A percentile compares a stretch with the other conserved stretches of the same genome.
Conservation (phyloP, 1,284 basidiomycete genomes). For the Sanghuangporus baumii region DNA sequence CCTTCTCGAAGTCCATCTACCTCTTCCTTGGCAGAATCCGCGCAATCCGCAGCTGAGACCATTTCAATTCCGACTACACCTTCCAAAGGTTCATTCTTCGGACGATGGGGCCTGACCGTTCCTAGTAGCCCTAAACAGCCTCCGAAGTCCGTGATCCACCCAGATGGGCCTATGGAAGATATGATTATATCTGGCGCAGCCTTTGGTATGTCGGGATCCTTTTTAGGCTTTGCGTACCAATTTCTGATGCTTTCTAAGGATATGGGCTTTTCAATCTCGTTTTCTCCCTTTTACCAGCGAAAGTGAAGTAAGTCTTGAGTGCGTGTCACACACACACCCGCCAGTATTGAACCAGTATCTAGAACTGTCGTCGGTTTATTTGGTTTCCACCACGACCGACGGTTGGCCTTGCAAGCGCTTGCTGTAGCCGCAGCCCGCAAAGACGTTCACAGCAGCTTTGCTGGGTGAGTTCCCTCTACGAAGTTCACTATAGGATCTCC, state of each 20-base stretch:
- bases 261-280: slow-evolving; percentile 74
- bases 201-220: slow-evolving; percentile 46
- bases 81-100: slow-evolving; percentile 32
- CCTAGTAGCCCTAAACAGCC: slow-evolving; percentile 20
- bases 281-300: slow-evolving; percentile 67
- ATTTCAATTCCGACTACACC: slow-evolving; percentile 28
- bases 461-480: slow-evolving; percentile 43
- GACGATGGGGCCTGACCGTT: slow-evolving; percentile 30
- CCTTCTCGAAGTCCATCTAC: slow-evolving; percentile 36
- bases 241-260: slow-evolving; percentile 30
- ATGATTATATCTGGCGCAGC: slow-evolving; percentile 67
- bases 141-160: slow-evolving; percentile 21
- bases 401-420: slow-evolving; percentile 59
- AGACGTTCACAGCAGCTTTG: slow-evolving; percentile 70
- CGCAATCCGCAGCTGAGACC: slow-evolving; percentile 26
- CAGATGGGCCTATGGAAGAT: slow-evolving; percentile 61
- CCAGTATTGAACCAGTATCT: not conserved
- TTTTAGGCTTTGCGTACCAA: not conserved
- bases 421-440: slow-evolving; percentile 57
- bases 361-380: slow-evolving; percentile 68
- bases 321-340: not conserved
- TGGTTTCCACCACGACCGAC: slow-evolving; percentile 67
- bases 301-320: slow-evolving; percentile 46
- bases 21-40: slow-evolving; percentile 21
- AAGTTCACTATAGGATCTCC: not conserved